These are phyloP conservation scores for Entomortierella parvispora DNA, from an alignment of 192 early-diverging fungal species.

Conservation along the genomic window DNA sequence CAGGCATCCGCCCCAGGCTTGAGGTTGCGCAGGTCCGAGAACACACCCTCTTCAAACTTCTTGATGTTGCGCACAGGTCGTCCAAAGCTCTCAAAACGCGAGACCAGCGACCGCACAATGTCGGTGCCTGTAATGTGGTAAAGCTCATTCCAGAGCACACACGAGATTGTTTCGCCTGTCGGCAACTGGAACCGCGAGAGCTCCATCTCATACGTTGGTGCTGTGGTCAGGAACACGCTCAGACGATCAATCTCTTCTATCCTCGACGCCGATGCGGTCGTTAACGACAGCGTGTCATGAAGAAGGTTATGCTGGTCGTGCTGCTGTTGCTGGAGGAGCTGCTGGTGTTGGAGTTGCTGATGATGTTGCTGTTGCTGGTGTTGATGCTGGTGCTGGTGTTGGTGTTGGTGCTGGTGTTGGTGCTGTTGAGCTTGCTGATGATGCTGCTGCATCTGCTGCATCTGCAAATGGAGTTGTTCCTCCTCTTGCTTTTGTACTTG, in stretches of 20 bases:
- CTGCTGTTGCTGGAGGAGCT: constrained; percentile 21
- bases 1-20: constrained; percentile 95
- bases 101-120: constrained; percentile 90
- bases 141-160: constrained; percentile 92
- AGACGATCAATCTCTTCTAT: constrained; percentile 51
- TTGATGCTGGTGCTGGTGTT: constrained; percentile 28
- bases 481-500: constrained; percentile 16
- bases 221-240: constrained; percentile 48
- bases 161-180: constrained; percentile 90
- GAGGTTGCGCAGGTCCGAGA: constrained; percentile 93
- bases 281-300: constrained; percentile 36
- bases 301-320: constrained; percentile 31
- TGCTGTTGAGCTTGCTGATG: constrained; percentile 23
- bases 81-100: constrained; percentile 91
- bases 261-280: constrained; percentile 44
- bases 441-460: constrained; percentile 25
- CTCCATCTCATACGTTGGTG: constrained; percentile 47
- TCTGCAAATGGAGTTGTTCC: constrained; percentile 11
- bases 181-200: constrained; percentile 65
- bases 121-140: constrained; percentile 98
- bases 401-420: constrained; percentile 25
- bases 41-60: constrained; percentile 99
- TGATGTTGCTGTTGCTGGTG: constrained; percentile 29
- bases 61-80: constrained; percentile 89
- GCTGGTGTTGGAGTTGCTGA: constrained; percentile 22